Evolutionary conservation across 75 land plant species (phyloP).

Genomic region (Pinus taeda): DNA sequence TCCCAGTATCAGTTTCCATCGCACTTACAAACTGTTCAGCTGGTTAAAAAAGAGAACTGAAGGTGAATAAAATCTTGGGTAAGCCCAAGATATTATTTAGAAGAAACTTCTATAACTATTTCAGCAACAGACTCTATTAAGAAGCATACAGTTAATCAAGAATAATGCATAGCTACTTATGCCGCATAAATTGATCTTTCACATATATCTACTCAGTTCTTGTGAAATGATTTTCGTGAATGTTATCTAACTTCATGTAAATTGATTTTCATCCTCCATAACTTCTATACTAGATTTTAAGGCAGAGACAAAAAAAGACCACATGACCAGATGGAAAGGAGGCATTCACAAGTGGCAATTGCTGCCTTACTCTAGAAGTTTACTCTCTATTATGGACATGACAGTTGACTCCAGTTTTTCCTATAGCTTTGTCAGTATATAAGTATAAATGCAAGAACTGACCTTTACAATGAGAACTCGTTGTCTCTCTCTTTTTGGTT

Average conservation of each 20-base stretch:
- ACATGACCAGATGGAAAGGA: not conserved
- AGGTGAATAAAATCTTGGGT: not conserved
- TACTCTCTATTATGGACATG: not conserved
- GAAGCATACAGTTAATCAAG: not conserved
- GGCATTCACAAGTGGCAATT: not conserved
- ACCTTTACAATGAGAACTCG: not conserved
- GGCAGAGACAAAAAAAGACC: not conserved
- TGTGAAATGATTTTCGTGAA: not conserved
- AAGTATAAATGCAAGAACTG: not conserved
- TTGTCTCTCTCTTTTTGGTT: not conserved
- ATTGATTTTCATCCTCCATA: not conserved
- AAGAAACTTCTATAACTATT: not conserved
- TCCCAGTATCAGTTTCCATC: constrained; percentile 6
- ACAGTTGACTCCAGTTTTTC: constrained; percentile 2
- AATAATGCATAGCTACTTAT: not conserved
- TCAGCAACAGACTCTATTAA: not conserved
- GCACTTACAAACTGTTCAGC: not conserved
- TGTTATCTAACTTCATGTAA: not conserved
- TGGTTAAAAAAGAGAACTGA: not conserved
- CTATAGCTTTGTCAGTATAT: not conserved
- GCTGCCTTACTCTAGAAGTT: not conserved
- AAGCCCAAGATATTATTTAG: not conserved
- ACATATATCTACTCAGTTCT: not conserved
- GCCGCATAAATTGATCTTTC: not conserved
- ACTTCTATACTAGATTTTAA: not conserved